Base-by-base conservation (phyloP, 306 rosid species). In the Prunus mira region DNA sequence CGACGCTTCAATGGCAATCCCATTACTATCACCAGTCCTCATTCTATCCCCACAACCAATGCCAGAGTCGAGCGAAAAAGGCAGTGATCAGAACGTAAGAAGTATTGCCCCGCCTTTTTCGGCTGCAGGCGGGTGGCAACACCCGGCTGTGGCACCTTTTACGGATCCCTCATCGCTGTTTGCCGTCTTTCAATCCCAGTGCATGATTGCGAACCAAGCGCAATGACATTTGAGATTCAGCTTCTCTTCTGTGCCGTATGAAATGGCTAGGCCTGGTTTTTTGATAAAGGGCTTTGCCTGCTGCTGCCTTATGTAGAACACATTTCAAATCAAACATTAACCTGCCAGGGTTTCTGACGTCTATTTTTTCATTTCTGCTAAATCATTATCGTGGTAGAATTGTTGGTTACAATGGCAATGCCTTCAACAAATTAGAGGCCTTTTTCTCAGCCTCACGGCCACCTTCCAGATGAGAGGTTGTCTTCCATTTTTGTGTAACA, bases 1-100 rank as follows among this genome's bases (percentile, higher is more conserved):
- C 0, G 86, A 76, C 11, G 51, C 79, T 82, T 73, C 96, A 43
- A 83, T 51, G 34, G 88, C 96, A 0, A 86, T 93, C 75, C 98
- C 98, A 0, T 80, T 93, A 13, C 76, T 91, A 5, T 93, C 94
- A 2, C 95, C 97, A 0, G 90, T 91, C 3, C 46, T 80, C 43
- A 24, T 45, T n/a, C 34, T 76, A 6, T 86, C 93, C 1, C 94
- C 96, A 11, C 70, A 49, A 1, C 90, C 87, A 12, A 20, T 76
- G 32, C 64, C 63, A 20, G 93, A 79, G 25, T 66, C 38, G 17
- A 15, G 17, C 20, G 79, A 83, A 66, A 50, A 64, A 56, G 79
- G 27, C 12, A 38, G 27, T 22, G 75, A 72, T 9, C 41, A 72
- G 11, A 65, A 20, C 58, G 62, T 0, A 28, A 34, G 55, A 22